A percentile compares a stretch with the other conserved stretches of the same genome.
Evolutionary conservation across 169 alveolate genomes (phyloP).

Genomic region (Cryptosporidium muris): DNA sequence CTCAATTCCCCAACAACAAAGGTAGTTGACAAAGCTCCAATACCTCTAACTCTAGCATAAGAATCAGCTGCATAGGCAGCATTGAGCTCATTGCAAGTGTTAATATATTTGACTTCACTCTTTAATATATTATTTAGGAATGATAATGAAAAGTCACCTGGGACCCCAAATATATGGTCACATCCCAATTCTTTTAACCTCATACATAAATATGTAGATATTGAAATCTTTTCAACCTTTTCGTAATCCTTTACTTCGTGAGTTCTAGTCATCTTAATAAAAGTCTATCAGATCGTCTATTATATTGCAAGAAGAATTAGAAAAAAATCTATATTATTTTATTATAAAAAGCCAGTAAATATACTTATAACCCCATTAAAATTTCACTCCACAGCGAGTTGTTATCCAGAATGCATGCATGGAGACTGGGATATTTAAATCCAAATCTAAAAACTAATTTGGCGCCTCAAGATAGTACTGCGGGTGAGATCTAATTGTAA

Average conservation of each 20-base stretch:
- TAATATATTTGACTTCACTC: slow-evolving; percentile 48
- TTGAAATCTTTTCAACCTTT: background rate
- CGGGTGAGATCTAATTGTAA: too few species aligned
- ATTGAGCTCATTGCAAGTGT: slow-evolving; percentile 76
- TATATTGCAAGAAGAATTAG: background rate
- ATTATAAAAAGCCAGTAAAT: background rate
- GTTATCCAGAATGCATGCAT: slow-evolving; percentile 1
- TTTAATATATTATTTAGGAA: slow-evolving; percentile 69
- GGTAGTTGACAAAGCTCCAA: slow-evolving; percentile 75
- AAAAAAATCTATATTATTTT: background rate
- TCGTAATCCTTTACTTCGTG: background rate
- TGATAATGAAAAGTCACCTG: slow-evolving; percentile 77
- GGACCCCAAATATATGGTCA: slow-evolving; percentile 76
- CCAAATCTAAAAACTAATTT: too few species aligned
- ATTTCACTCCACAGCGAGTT: background rate
- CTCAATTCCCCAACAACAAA: slow-evolving; percentile 77
- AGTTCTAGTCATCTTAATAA: slow-evolving; percentile 10
- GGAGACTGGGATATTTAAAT: too few species aligned
- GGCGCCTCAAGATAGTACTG: too few species aligned
- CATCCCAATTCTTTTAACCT: slow-evolving; percentile 74
- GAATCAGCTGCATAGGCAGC: slow-evolving; percentile 80
- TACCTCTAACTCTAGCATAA: slow-evolving; percentile 76
- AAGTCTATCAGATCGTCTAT: background rate
- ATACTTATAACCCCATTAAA: background rate
- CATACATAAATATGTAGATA: slow-evolving; percentile 68